A percentile compares a stretch with the other conserved stretches of the same genome.
phyloP scores from a whole-genome alignment of 169 alveolate species.

The Cryptosporidium muris region DNA sequence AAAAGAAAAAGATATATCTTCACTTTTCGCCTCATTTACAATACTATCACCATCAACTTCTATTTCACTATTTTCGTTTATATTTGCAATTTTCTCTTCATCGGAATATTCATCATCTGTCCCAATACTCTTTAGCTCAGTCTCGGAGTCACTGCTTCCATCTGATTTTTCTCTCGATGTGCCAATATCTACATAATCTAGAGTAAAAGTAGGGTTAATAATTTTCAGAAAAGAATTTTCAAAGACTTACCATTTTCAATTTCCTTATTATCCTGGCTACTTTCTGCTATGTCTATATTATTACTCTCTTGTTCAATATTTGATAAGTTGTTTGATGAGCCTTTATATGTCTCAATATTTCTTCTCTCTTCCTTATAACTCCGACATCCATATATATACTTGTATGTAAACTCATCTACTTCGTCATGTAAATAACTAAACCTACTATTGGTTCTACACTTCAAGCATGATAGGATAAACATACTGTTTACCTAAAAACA shows the following conservation, averaged over 20 bases:
- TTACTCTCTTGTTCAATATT: slow-evolving; percentile 10
- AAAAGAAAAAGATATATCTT: slow-evolving; percentile 2
- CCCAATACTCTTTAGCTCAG: slow-evolving; percentile 17
- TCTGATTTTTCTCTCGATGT: not conserved
- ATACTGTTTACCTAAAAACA: slow-evolving; percentile 52
- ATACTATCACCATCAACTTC: slow-evolving; percentile 31
- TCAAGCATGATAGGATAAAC: slow-evolving; percentile 36
- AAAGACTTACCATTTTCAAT: slow-evolving; percentile 33
- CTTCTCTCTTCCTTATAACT: not conserved
- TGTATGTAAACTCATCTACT: slow-evolving; percentile 44
- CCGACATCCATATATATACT: slow-evolving; percentile 17
- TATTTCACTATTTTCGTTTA: slow-evolving; percentile 47
- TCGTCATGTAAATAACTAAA: slow-evolving; percentile 42
- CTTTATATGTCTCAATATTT: slow-evolving; percentile 50
- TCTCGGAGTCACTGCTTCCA: not conserved
- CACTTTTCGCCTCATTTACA: not conserved
- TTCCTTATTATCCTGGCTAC: slow-evolving; percentile 2
- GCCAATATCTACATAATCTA: not conserved
- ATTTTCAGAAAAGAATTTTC: slow-evolving; percentile 25
- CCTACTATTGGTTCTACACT: slow-evolving; percentile 22
- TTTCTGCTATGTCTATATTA: slow-evolving; percentile 52
- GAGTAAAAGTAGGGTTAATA: not conserved
- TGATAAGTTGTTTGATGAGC: slow-evolving; percentile 16
- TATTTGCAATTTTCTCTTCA: slow-evolving; percentile 73
- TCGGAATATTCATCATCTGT: slow-evolving; percentile 73